Percentiles rank a stretch among this genome's conserved stretches.
Conservation (phyloP, 73 alveolate genomes). For the Tetrahymena elliotti region DNA sequence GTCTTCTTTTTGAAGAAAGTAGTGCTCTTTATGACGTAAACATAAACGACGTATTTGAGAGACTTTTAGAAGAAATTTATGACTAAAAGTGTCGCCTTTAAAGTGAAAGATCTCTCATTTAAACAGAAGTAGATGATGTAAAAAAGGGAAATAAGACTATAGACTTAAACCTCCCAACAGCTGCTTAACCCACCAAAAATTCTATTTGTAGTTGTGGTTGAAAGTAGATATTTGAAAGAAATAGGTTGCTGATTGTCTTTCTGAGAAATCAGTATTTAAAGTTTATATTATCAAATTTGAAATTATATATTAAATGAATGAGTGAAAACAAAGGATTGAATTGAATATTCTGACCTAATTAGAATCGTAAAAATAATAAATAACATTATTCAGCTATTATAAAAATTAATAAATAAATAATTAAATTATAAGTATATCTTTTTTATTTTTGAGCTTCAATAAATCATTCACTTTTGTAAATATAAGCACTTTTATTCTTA, state of each 20-base stretch:
- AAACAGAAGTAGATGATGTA: not conserved
- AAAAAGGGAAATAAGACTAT: not conserved
- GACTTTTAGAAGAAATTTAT: conserved; percentile 24
- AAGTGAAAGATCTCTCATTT: not conserved
- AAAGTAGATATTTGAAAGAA: not conserved
- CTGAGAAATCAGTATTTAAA: no score
- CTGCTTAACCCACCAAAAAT: not conserved
- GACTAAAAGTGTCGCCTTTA: not conserved
- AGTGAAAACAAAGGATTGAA: not conserved
- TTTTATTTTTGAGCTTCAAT: no score
- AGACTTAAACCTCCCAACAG: not conserved
- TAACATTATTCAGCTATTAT: not conserved
- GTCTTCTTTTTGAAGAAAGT: conserved; percentile 58
- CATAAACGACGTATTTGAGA: conserved; percentile 29
- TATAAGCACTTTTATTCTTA: no score
- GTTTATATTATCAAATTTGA: not conserved
- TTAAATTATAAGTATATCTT: no score
- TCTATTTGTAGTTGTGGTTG: not conserved
- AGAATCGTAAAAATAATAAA: not conserved
- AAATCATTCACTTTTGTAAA: not conserved
- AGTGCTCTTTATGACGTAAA: conserved; percentile 50
- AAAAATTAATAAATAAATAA: no score
- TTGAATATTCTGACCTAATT: not conserved
- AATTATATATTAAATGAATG: not conserved
- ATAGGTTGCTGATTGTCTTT: not conserved